phyloP scores from a whole-genome alignment of 2,329 filamentous ascomycete species.

The Cercospora janseana region DNA sequence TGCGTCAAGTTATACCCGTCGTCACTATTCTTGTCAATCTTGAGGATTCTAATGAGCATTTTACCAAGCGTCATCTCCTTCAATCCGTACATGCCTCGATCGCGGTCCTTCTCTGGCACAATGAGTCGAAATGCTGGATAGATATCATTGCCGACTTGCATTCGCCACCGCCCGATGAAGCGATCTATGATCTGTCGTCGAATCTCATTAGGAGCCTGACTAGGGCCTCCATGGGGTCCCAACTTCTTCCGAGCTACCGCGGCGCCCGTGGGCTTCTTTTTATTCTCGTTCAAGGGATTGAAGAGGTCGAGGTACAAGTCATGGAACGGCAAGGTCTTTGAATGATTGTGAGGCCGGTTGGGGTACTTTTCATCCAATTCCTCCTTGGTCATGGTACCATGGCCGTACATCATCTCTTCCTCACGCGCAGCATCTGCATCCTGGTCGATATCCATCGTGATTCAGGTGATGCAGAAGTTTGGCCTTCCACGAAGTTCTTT shows the following conservation, averaged over 20 bases:
- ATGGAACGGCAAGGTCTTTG: conserved; percentile 77
- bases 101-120: conserved; percentile 86
- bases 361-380: conserved; percentile 64
- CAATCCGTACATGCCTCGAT: conserved; percentile 87
- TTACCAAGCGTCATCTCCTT: conserved; percentile 92
- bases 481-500: background rate
- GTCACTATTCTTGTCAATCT: conserved; percentile 85
- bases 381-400: conserved; percentile 44
- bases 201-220: conserved; percentile 65
- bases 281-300: conserved; percentile 75
- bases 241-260: conserved; percentile 56
- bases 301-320: conserved; percentile 76
- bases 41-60: conserved; percentile 85
- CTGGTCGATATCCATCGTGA: conserved; percentile 35
- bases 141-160: conserved; percentile 85
- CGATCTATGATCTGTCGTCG: conserved; percentile 77
- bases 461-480: conserved; percentile 18
- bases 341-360: conserved; percentile 76
- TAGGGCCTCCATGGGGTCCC: conserved; percentile 55
- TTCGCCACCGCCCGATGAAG: conserved; percentile 84
- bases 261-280: conserved; percentile 63
- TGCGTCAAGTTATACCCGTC: conserved; percentile 82
- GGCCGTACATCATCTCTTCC: conserved; percentile 51
- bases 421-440: conserved; percentile 47
- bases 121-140: conserved; percentile 91